phyloP scores from a whole-genome alignment of 176 grass and related monocot genomes.

The Oryza rufipogon region DNA sequence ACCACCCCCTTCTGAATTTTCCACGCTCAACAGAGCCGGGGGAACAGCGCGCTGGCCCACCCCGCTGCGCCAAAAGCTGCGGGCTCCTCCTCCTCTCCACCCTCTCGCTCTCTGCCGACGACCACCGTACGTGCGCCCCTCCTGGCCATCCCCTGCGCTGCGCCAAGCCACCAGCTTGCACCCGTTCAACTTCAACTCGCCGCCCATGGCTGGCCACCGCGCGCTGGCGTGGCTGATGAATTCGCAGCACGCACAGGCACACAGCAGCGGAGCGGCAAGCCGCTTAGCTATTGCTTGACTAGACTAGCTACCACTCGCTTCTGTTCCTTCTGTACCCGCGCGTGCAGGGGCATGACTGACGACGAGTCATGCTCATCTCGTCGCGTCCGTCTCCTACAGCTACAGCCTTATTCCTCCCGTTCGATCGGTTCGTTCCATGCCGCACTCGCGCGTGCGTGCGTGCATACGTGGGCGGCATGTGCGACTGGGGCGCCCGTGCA shows the following conservation, averaged over 20 bases:
- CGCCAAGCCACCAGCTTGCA: no score
- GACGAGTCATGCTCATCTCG: background rate
- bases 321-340: background rate
- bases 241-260: no score
- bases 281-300: no score
- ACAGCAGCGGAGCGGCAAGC: no score
- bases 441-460: background rate
- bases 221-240: background rate
- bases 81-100: background rate
- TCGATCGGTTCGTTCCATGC: no score
- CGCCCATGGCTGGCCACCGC: no score
- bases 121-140: slow-evolving; percentile 31
- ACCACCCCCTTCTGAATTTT: slow-evolving; percentile 26
- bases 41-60: background rate
- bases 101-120: slow-evolving; percentile 51
- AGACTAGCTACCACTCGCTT: background rate
- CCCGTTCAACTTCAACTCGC: no score
- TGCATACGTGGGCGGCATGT: background rate
- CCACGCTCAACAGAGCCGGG: background rate
- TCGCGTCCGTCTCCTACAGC: background rate
- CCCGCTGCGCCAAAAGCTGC: slow-evolving; percentile 38
- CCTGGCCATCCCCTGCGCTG: background rate
- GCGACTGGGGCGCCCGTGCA: slow-evolving; percentile 2
- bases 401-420: background rate
- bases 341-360: background rate